Evolutionary conservation across 2,329 filamentous ascomycete genomes (phyloP), one percentile per base, ranked within the genome.

Genomic region (Cladorrhinum sp.): DNA sequence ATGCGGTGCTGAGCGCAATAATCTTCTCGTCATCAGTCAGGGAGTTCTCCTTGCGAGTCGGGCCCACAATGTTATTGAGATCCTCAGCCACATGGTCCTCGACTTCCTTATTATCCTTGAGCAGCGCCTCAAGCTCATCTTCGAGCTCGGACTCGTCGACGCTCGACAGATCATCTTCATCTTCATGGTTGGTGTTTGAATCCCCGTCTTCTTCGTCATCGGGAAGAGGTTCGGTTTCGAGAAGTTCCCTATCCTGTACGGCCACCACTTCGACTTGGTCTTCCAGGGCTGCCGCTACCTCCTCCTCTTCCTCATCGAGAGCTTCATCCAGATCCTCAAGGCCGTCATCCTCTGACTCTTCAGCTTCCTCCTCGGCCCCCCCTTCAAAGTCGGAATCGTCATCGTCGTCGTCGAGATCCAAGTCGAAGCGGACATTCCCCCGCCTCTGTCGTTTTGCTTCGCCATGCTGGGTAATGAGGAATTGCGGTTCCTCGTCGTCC

Each of bases 401-500:
- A 9, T 55, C 32, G 5, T 55, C 52, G 10, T 55, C 52, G 52
- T 78, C 71, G n/a, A 72, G 72, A 49, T 70, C 64, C 1, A 64
- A 62, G 24, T 59, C 62, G n/a, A 74, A 55, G 22, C 68, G 67
- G 48, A 72, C 65, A 53, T 60, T 67, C 6, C 67, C 65, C 2
- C 64, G 64, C 45, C 66, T 62, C 7, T 71, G 61, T 9, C 58
- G 60, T 3, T 71, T 68, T 3, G 71, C 66, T 38, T 75, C 73
- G 18, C 71, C 70, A 32, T 71, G 69, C 58, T 76, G 72, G 16
- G 66, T 69, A 12, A 70, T 64, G 5, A 68, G 64, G 0, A 70
- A 57, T 36, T 53, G 61, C 1, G 53, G 60, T 25, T 74, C 66
- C 2, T 76, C 64, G 1, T 74, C 73, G 8, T 79, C 75, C 9